These are phyloP conservation scores for Penicillium sp. DNA, from an alignment of 2,329 filamentous ascomycete genomes.

Conservation along the genomic window DNA sequence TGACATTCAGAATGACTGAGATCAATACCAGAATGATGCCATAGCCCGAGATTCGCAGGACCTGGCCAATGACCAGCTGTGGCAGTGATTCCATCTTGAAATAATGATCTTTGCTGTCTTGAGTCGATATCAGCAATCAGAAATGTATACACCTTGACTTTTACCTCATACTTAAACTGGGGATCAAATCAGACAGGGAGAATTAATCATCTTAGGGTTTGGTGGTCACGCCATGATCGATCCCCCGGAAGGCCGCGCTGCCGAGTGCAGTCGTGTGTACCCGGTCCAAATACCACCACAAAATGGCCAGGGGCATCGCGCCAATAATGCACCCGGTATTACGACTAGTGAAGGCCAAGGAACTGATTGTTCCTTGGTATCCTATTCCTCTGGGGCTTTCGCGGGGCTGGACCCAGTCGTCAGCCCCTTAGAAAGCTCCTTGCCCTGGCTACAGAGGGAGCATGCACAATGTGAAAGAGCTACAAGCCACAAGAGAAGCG, in stretches of 20 bases:
- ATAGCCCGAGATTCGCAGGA: slow-evolving; percentile 21
- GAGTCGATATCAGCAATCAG: background rate
- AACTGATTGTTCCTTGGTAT: background rate
- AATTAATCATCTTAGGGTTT: slow-evolving; percentile 26
- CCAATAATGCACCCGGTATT: background rate
- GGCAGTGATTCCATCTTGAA: slow-evolving; percentile 22
- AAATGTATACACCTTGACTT: background rate
- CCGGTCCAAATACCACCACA: background rate
- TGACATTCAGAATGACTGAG: slow-evolving; percentile 73
- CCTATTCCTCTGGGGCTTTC: background rate
- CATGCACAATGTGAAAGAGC: background rate
- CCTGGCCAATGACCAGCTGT: slow-evolving; percentile 21
- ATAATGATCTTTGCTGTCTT: background rate
- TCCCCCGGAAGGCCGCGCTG: slow-evolving; percentile 16
- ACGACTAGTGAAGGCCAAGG: background rate
- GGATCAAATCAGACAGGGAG: slow-evolving; percentile 26
- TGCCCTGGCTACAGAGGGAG: background rate
- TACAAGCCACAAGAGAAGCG: background rate
- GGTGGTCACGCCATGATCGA: slow-evolving; percentile 21
- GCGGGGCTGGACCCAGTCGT: background rate
- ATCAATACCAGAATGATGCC: slow-evolving; percentile 50
- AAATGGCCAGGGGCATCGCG: background rate
- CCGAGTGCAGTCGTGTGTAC: slow-evolving; percentile 7
- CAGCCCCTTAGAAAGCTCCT: background rate
- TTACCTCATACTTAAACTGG: background rate